Conservation (phyloP, 177 flowering plant species). For the Tripterygium wilfordii region DNA sequence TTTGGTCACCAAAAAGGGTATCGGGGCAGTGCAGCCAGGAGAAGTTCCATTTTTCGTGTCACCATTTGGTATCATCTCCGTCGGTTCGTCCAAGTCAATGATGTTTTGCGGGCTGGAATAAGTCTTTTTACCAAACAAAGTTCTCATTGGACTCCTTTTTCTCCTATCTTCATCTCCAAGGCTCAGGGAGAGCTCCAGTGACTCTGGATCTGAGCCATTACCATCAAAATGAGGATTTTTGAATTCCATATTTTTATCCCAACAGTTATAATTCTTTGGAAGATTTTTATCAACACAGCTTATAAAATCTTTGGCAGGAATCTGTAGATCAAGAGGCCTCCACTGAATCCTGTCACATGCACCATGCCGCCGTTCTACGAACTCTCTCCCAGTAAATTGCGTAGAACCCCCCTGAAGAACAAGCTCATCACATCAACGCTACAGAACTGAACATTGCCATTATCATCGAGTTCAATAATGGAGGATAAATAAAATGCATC, state of each 20-base stretch:
- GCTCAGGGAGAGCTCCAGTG: slow-evolving; percentile 27
- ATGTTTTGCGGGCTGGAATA: slow-evolving; percentile 8
- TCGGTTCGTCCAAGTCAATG: slow-evolving; percentile 37
- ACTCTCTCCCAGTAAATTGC: slow-evolving; percentile 7
- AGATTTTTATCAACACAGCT: slow-evolving; percentile 6
- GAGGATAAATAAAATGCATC: not conserved
- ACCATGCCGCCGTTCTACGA: slow-evolving; percentile 3
- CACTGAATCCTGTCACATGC: slow-evolving; percentile 8
- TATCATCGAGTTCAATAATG: not conserved
- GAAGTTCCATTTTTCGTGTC: slow-evolving; percentile 2
- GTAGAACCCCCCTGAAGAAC: slow-evolving; percentile 21
- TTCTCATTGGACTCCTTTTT: slow-evolving; percentile 7
- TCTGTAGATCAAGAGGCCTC: slow-evolving; percentile 25
- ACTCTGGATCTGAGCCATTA: slow-evolving; percentile 12
- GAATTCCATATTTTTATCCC: not conserved
- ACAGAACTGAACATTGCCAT: not conserved
- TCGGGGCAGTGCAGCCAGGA: slow-evolving; percentile 8
- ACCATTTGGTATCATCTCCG: slow-evolving; percentile 9
- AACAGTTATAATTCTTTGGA: slow-evolving; percentile 1
- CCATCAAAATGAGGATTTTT: slow-evolving; percentile 6
- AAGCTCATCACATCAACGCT: slow-evolving; percentile 5
- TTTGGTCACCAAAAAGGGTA: slow-evolving; percentile 5
- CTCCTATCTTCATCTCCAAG: slow-evolving; percentile 12
- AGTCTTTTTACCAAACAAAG: slow-evolving; percentile 7
- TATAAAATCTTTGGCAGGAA: slow-evolving; percentile 32